Percentiles rank a stretch among this genome's conserved stretches.
Conservation (phyloP, 306 rosid genomes). For the Prunus campanulata region DNA sequence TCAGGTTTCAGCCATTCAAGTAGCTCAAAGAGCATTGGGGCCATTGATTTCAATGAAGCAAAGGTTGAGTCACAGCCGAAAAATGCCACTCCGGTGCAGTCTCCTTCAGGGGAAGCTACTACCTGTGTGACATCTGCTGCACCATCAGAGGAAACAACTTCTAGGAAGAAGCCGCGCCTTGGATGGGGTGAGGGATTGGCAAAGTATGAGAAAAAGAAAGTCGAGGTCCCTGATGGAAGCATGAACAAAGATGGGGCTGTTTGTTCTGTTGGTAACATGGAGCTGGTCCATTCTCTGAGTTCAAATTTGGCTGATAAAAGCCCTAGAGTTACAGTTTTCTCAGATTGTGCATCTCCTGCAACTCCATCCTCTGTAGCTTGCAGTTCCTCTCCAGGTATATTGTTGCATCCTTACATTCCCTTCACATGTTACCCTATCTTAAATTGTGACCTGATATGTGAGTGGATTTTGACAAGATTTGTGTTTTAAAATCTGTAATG, state of each 20-base stretch:
- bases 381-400: slow-evolving; percentile 92
- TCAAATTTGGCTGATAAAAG: slow-evolving; percentile 66
- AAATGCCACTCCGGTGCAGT: slow-evolving; percentile 49
- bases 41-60: slow-evolving; percentile 52
- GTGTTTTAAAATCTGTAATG: background rate
- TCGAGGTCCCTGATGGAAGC: slow-evolving; percentile 71
- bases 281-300: slow-evolving; percentile 42
- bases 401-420: background rate
- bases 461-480: background rate
- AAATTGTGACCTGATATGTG: background rate
- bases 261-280: slow-evolving; percentile 42
- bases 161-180: slow-evolving; percentile 88
- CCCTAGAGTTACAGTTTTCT: slow-evolving; percentile 51
- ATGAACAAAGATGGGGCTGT: slow-evolving; percentile 52
- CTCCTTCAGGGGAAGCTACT: slow-evolving; percentile 70
- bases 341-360: slow-evolving; percentile 88
- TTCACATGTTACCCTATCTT: background rate
- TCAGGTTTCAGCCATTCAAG: slow-evolving; percentile 85
- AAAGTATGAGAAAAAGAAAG: slow-evolving; percentile 89
- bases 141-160: slow-evolving; percentile 62
- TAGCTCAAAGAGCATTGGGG: slow-evolving; percentile 68
- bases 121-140: slow-evolving; percentile 68
- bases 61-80: slow-evolving; percentile 57
- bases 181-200: slow-evolving; percentile 99
- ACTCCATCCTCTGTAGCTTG: slow-evolving; percentile 97